Evolutionary conservation across 2,329 filamentous ascomycete species (phyloP).

Genomic region (Nigrograna mackinnonii): DNA sequence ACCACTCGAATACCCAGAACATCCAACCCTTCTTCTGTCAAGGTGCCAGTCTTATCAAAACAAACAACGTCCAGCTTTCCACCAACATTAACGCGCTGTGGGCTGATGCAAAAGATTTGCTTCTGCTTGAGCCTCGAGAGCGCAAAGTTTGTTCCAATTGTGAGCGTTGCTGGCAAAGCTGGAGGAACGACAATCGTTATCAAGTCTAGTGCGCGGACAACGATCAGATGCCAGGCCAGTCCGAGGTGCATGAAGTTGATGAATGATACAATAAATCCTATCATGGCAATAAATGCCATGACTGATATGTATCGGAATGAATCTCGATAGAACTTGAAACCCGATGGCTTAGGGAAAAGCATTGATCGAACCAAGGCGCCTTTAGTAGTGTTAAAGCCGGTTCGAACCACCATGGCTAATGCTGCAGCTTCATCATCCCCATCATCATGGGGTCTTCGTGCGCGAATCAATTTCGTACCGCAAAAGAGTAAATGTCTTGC

Average conservation of each 20-base stretch:
- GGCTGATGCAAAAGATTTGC: conserved; percentile 96
- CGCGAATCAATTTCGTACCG: conserved; percentile 93
- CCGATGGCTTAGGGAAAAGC: conserved; percentile 97
- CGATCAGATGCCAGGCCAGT: conserved; percentile 85
- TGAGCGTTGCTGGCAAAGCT: conserved; percentile 89
- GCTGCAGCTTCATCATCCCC: conserved; percentile 89
- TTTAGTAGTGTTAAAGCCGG: conserved; percentile 97
- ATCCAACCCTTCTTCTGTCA: conserved; percentile 95
- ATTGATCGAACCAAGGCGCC: conserved; percentile 94
- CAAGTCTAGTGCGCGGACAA: conserved; percentile 88
- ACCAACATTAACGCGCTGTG: conserved; percentile 93
- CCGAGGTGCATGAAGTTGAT: conserved; percentile 88
- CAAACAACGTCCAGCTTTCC: conserved; percentile 96
- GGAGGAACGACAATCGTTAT: conserved; percentile 98
- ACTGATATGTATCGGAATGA: conserved; percentile 98
- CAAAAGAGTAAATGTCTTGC: conserved; percentile 91
- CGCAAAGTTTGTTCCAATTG: conserved; percentile 96
- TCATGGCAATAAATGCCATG: conserved; percentile 82
- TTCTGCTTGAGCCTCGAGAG: conserved; percentile 83
- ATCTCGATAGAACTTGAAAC: conserved; percentile 98
- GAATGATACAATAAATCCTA: conserved; percentile 90
- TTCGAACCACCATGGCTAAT: conserved; percentile 88
- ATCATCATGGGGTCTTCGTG: conserved; percentile 83
- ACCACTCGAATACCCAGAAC: conserved; percentile 86
- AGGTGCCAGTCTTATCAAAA: conserved; percentile 98